Percentiles rank a stretch among this genome's conserved stretches.
Conservation (phyloP, 2,329 filamentous ascomycete genomes). For the Fusarium mundagurra region DNA sequence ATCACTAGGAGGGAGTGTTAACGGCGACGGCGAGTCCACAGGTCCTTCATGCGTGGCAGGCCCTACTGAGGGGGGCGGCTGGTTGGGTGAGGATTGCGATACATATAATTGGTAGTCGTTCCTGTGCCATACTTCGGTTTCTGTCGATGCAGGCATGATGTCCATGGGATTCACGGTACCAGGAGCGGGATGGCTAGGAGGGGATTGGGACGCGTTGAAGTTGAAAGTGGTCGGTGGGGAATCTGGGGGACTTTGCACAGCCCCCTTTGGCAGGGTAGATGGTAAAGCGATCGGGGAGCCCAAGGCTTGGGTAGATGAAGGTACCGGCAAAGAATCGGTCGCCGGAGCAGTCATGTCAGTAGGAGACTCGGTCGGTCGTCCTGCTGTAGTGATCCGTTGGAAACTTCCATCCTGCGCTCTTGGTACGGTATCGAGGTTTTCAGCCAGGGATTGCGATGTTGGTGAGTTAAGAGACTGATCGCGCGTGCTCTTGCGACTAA, state of each 20-base stretch:
- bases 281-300: constrained; percentile 39
- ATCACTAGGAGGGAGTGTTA: constrained; percentile 36
- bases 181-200: constrained; percentile 50
- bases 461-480: constrained; percentile 45
- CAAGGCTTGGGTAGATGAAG: constrained; percentile 24
- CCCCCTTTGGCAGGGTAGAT: constrained; percentile 18
- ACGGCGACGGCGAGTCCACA: constrained; percentile 41
- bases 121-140: constrained; percentile 51
- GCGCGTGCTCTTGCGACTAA: constrained; percentile 48
- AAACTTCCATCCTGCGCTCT: constrained; percentile 29
- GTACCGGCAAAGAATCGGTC: constrained; percentile 22
- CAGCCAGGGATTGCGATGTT: constrained; percentile 32
- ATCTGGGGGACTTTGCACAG: constrained; percentile 41
- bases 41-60: constrained; percentile 23
- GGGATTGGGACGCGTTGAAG: constrained; percentile 42
- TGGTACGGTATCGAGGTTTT: constrained; percentile 21
- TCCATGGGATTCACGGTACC: constrained; percentile 65
- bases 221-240: constrained; percentile 39
- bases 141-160: constrained; percentile 58
- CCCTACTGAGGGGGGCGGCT: constrained; percentile 20
- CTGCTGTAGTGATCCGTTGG: constrained; percentile 38
- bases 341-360: constrained; percentile 41
- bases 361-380: constrained; percentile 45
- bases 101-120: constrained; percentile 50
- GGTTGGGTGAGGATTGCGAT: constrained; percentile 42